Evolutionary conservation across 495 filamentous ascomycete species (phyloP).

Genomic region (Podospora didyma): DNA sequence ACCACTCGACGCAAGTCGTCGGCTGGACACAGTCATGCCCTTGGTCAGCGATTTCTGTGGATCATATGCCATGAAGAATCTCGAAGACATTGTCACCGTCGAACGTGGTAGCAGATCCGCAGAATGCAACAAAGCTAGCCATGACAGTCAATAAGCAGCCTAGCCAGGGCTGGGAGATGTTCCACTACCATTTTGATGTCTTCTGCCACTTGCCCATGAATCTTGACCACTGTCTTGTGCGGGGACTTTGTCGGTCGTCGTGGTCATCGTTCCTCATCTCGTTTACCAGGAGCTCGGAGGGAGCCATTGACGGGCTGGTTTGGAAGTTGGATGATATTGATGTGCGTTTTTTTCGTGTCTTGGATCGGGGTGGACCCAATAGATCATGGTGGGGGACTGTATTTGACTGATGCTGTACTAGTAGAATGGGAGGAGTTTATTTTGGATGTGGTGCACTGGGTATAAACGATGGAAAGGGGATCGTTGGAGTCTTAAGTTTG

Average conservation of each 20-base stretch:
- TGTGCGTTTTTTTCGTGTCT: neutral
- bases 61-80: neutral
- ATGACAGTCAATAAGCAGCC: neutral
- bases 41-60: neutral
- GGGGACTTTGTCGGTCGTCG: neutral
- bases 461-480: too few relatives aligned
- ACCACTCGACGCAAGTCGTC: neutral
- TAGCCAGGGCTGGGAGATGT: neutral
- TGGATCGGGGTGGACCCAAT: too few relatives aligned
- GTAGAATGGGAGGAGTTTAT: too few relatives aligned
- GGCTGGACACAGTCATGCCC: neutral
- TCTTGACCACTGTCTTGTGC: neutral
- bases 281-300: neutral
- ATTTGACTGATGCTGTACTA: too few relatives aligned
- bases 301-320: neutral
- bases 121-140: neutral
- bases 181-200: neutral
- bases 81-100: neutral
- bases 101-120: neutral
- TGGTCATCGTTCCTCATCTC: neutral
- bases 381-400: too few relatives aligned
- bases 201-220: constrained; percentile 1
- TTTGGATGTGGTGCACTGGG: too few relatives aligned
- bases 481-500: too few relatives aligned
- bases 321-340: neutral